Percentiles rank a stretch among this genome's conserved stretches.
phyloP scores from a whole-genome alignment of 208 protist species.

The Porcisia hertigi region DNA sequence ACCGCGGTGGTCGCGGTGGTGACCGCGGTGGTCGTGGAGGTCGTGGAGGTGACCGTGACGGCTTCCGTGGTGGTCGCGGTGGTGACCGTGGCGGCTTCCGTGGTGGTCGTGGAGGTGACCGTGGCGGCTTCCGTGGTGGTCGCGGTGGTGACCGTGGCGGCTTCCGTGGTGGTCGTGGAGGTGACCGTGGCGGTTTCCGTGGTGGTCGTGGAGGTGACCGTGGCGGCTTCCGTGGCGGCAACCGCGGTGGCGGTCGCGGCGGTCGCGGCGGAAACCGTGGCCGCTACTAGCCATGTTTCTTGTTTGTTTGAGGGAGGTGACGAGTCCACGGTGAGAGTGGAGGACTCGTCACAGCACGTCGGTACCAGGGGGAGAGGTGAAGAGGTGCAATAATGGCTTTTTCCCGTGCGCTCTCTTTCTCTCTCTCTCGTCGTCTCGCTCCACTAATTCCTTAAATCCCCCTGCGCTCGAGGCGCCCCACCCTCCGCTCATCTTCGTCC shows the following conservation, averaged over 20 bases:
- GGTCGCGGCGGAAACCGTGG: constrained; percentile 52
- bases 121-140: constrained; percentile 59
- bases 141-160: constrained; percentile 60
- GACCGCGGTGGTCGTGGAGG: constrained; percentile 52
- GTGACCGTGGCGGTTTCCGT: constrained; percentile 10
- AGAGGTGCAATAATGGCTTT: background rate
- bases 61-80: constrained; percentile 48
- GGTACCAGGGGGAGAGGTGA: background rate
- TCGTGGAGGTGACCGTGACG: constrained; percentile 49
- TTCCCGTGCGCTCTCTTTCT: background rate
- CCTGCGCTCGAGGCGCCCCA: no score
- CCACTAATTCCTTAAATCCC: no score
- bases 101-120: constrained; percentile 66
- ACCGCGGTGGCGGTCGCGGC: constrained; percentile 51
- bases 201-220: constrained; percentile 2
- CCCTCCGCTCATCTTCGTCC: no score
- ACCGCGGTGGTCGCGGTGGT: constrained; percentile 44
- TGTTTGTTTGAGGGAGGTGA: background rate
- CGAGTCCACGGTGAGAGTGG: background rate
- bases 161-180: constrained; percentile 53
- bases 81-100: constrained; percentile 60
- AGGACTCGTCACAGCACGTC: background rate
- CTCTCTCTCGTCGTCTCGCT: background rate
- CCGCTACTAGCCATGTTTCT: constrained; percentile 8
- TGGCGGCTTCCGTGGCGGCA: constrained; percentile 49